phyloP scores from a whole-genome alignment of 2,329 filamentous ascomycete species.

The Penicillium capsulatum region DNA sequence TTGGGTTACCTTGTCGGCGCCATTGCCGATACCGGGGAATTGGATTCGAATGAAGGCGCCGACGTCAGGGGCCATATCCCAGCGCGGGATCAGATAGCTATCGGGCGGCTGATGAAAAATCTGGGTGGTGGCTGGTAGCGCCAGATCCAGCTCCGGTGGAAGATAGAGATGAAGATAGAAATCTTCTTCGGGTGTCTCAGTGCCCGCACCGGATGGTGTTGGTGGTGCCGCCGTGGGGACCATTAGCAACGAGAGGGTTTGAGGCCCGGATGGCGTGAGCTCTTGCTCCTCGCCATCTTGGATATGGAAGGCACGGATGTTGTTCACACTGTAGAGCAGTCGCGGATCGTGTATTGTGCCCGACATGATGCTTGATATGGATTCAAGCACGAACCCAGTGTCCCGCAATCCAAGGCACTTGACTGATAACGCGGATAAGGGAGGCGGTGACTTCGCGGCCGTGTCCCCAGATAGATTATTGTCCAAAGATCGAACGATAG shows the following conservation, averaged over 20 bases:
- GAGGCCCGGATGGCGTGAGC: slow-evolving; percentile 78
- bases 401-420: slow-evolving; percentile 7
- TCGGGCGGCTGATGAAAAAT: slow-evolving; percentile 93
- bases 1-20: slow-evolving; percentile 63
- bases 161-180: slow-evolving; percentile 96
- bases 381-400: background rate
- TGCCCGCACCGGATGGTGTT: slow-evolving; percentile 51
- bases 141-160: slow-evolving; percentile 88
- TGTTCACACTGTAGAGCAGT: slow-evolving; percentile 56
- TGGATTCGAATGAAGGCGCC: slow-evolving; percentile 91
- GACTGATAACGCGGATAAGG: slow-evolving; percentile 18
- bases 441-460: slow-evolving; percentile 9
- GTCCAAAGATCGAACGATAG: background rate
- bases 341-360: slow-evolving; percentile 34
- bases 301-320: slow-evolving; percentile 87
- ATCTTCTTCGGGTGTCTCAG: slow-evolving; percentile 67
- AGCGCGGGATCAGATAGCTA: slow-evolving; percentile 91
- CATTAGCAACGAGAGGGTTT: slow-evolving; percentile 92
- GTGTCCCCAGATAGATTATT: too few species aligned
- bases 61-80: slow-evolving; percentile 83
- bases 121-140: slow-evolving; percentile 89
- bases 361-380: slow-evolving; percentile 20
- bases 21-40: slow-evolving; percentile 70
- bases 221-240: slow-evolving; percentile 76
- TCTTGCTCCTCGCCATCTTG: slow-evolving; percentile 78